phyloP scores from a whole-genome alignment of 148 eudicot species.

The Fagopyrum esculentum region DNA sequence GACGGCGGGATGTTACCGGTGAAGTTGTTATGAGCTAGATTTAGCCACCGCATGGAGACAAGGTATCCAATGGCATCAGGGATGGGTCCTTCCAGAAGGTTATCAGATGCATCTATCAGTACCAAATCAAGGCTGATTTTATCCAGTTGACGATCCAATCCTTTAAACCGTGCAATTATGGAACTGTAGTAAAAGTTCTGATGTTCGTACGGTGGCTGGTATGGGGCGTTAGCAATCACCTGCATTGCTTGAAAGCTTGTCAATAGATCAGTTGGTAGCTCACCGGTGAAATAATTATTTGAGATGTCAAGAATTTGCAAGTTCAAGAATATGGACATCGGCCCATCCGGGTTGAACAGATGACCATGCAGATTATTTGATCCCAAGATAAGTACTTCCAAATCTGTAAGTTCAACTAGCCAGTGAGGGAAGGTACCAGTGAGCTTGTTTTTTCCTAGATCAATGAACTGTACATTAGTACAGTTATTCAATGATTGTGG shows the following conservation, averaged over 20 bases:
- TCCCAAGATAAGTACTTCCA: neutral
- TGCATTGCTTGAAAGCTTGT: slow-evolving; percentile 13
- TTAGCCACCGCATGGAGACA: slow-evolving; percentile 13
- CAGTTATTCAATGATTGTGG: slow-evolving; percentile 16
- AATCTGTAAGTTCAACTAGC: slow-evolving; percentile 9
- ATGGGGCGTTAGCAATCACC: neutral
- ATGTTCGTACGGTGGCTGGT: neutral
- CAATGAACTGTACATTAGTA: neutral
- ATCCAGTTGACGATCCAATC: neutral
- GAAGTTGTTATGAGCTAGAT: slow-evolving; percentile 24
- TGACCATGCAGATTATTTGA: slow-evolving; percentile 13
- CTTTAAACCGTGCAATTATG: neutral
- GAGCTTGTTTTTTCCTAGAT: slow-evolving; percentile 15
- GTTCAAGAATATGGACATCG: slow-evolving; percentile 1
- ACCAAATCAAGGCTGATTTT: neutral
- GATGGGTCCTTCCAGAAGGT: slow-evolving; percentile 22
- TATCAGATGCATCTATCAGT: slow-evolving; percentile 21
- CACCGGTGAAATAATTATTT: slow-evolving; percentile 14
- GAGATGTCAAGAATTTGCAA: slow-evolving; percentile 22
- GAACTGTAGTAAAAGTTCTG: neutral
- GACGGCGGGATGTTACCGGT: slow-evolving; percentile 20
- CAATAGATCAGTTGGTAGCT: slow-evolving; percentile 9
- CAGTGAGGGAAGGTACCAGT: slow-evolving; percentile 17
- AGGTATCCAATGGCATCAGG: slow-evolving; percentile 18
- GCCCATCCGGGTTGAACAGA: neutral